Percentiles rank a stretch among this genome's conserved stretches.
These are phyloP conservation scores for Grigorovia yakushimaensis DNA, from an alignment of 805 yeast genomes.

Conservation along the genomic window DNA sequence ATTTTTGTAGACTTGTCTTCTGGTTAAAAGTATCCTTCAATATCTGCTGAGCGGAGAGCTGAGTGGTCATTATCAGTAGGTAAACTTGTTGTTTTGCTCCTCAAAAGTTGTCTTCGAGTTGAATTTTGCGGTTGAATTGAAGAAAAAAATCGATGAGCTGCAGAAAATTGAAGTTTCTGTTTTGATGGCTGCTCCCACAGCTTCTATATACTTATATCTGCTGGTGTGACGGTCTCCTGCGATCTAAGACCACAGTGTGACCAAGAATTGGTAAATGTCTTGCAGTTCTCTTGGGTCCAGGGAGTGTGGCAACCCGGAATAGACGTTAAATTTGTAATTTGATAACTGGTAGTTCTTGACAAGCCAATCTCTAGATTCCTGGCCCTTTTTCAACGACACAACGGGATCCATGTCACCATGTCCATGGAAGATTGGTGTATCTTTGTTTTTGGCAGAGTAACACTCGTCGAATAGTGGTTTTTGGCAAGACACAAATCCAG, in stretches of 20 bases:
- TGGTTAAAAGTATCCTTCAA: conserved; percentile 49
- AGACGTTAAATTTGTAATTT: conserved; percentile 42
- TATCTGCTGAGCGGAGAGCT: conserved; percentile 56
- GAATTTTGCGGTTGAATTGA: too few species aligned
- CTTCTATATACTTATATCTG: too few species aligned
- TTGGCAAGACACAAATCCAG: conserved; percentile 48
- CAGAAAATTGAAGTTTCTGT: too few species aligned
- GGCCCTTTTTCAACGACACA: conserved; percentile 30
- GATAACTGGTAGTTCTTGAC: conserved; percentile 32
- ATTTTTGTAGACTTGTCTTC: conserved; percentile 28
- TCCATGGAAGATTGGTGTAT: conserved; percentile 77
- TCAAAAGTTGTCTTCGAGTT: too few species aligned
- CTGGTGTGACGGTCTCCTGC: too few species aligned
- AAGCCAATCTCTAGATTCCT: conserved; percentile 38
- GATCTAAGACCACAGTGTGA: conserved; percentile 9
- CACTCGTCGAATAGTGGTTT: conserved; percentile 6
- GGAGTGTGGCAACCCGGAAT: conserved; percentile 59
- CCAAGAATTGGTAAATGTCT: conserved; percentile 42
- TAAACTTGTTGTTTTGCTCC: too few species aligned
- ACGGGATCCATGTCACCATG: conserved; percentile 79
- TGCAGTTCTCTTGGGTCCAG: conserved; percentile 56
- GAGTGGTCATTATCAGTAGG: conserved; percentile 23
- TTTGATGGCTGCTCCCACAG: too few species aligned
- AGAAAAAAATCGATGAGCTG: too few species aligned
- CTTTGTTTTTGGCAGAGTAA: conserved; percentile 34